phyloP scores from a whole-genome alignment of 1,284 basidiomycete genomes.

The Tilletiopsis washingtonensis region DNA sequence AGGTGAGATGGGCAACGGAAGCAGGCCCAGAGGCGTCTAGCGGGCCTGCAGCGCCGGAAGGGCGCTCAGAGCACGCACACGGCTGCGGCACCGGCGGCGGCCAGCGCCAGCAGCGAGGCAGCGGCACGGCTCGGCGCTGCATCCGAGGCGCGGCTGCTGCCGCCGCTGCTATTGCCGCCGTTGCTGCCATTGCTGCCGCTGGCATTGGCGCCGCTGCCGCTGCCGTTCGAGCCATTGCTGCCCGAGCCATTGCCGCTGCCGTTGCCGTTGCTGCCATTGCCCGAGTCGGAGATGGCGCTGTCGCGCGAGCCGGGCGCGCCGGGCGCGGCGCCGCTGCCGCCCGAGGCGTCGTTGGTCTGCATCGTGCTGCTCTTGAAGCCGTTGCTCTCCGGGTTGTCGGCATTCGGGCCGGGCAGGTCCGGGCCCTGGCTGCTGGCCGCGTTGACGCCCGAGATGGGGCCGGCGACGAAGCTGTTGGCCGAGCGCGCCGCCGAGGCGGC shows the following conservation, averaged over 20 bases:
- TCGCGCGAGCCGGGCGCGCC: not conserved
- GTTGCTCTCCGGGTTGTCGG: constrained; percentile 18
- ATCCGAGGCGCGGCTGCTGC: too few relatives aligned
- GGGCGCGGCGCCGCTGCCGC: constrained; percentile 1
- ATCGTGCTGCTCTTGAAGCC: not conserved
- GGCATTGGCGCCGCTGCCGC: constrained; percentile 13
- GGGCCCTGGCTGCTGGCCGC: constrained; percentile 22
- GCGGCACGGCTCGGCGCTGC: too few relatives aligned
- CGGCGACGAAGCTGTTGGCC: constrained; percentile 11
- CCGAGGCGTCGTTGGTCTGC: not conserved
- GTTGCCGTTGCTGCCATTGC: constrained; percentile 12
- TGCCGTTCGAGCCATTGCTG: constrained; percentile 2
- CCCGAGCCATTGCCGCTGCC: constrained; percentile 9
- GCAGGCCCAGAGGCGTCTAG: too few relatives aligned
- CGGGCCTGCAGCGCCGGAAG: too few relatives aligned
- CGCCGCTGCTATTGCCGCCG: too few relatives aligned
- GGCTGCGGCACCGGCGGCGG: too few relatives aligned
- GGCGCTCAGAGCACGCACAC: too few relatives aligned
- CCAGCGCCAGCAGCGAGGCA: too few relatives aligned
- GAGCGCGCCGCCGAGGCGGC: constrained; percentile 16
- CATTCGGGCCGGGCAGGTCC: constrained; percentile 18
- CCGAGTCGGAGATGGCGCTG: too few relatives aligned
- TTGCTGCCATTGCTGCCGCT: too few relatives aligned
- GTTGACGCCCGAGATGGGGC: constrained; percentile 20
- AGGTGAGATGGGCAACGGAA: too few relatives aligned